Conservation (phyloP, 1,284 basidiomycete genomes). For the Pisolithus thermaeus region DNA sequence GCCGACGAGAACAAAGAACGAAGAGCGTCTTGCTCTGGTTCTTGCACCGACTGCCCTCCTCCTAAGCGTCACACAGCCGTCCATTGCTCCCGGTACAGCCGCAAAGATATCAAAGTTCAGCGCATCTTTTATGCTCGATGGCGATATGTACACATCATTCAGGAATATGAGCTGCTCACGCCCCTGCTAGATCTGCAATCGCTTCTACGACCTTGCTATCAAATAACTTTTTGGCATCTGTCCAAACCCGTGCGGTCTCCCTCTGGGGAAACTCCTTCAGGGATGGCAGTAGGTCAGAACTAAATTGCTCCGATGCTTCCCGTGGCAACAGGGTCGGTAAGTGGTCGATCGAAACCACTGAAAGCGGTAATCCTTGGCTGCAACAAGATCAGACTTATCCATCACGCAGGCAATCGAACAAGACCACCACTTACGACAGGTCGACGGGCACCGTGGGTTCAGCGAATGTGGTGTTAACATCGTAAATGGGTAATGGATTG, state of each 20-base stretch:
- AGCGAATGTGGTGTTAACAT: constrained; percentile 92
- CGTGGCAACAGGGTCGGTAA: constrained; percentile 93
- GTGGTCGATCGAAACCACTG: constrained; percentile 96
- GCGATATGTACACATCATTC: constrained; percentile 3
- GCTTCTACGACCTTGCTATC: constrained; percentile 71
- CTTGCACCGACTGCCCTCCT: background rate
- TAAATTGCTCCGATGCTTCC: constrained; percentile 97
- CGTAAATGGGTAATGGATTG: constrained; percentile 97
- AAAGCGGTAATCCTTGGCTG: constrained; percentile 58
- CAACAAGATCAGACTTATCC: constrained; percentile 5
- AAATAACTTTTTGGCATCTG: constrained; percentile 85
- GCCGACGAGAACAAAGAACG: constrained; percentile 22
- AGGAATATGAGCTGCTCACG: background rate
- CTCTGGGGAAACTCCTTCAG: constrained; percentile 74
- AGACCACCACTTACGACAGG: constrained; percentile 51
- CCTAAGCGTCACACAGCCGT: background rate
- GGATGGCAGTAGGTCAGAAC: constrained; percentile 83
- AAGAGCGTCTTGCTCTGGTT: background rate
- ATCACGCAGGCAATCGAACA: background rate
- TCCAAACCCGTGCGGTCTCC: constrained; percentile 75
- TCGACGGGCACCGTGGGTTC: constrained; percentile 89
- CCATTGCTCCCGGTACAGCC: too few species aligned
- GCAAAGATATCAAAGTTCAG: background rate
- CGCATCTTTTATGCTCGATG: background rate
- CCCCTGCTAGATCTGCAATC: background rate